Evolutionary conservation across 495 filamentous ascomycete species (phyloP), one percentile per base, ranked within the genome.

Genomic region (Penicillium waksmanii): DNA sequence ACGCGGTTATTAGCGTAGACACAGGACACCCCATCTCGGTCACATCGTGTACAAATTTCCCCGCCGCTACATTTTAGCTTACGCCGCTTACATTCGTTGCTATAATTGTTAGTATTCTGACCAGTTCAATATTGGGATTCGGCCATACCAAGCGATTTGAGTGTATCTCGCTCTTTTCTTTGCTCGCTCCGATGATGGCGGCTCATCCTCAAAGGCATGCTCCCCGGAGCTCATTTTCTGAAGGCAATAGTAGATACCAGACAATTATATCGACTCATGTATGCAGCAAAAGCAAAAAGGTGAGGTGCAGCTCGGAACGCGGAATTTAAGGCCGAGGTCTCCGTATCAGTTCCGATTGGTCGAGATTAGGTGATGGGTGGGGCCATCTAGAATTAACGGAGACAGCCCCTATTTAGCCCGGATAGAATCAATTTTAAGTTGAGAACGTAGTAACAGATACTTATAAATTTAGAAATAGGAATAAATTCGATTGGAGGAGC

Each of bases 21-120:
- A 57, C 94, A 86, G 23, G 80, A 81, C 55, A 92, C 81, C 58
- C 91, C 55, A 25, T 76, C 66, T 8, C 70, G 89, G 57, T 85
- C 85, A 72, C 92, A 96, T 60, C 92, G 83, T 53, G 87, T 84
- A 66, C 92, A 96, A 2, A 88, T 86, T 1, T 76, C 80, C 58
- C 92, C 84, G 51, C 92, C 92, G 69, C 92, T 93, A 73, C 92
- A 96, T 70, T 95, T 96, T 72, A 96, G 89, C 75, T 96, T 96
- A 46, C 92, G 87, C 21, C 91, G 81, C 65, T 96, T 96, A 77
- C 92, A 96, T 68, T 96, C 90, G 67, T 93, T 96, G 64, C 80
- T 83, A 43, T 10, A 27, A 5, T 31, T 11, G 54, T 65, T 60
- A 70, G 61, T 31, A 51, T 50, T 44, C 6, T 48, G 21, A 3